Percentiles rank a stretch among this genome's conserved stretches.
Evolutionary conservation across 805 yeast species (phyloP).

Genomic region (Wickerhamiella lipophila): DNA sequence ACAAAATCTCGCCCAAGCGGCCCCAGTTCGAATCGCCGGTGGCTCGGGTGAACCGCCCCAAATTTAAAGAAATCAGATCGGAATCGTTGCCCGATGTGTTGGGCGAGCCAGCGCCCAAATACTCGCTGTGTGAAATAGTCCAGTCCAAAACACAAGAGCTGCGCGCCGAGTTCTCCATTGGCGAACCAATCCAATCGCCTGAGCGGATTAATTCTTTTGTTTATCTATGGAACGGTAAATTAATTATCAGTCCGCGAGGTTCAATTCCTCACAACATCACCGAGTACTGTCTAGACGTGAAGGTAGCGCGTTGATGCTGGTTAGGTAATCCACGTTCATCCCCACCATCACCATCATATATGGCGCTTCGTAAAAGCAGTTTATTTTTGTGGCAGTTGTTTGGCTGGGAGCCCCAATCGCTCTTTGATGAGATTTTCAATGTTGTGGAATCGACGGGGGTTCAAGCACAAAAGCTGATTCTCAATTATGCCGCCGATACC

Average conservation of each 20-base stretch:
- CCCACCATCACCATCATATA: background rate
- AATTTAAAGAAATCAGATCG: background rate
- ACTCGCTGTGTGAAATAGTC: background rate
- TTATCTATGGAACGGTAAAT: background rate
- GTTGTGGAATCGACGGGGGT: conserved; percentile 74
- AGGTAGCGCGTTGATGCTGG: background rate
- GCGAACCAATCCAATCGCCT: background rate
- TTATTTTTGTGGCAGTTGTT: conserved; percentile 70
- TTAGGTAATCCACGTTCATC: background rate
- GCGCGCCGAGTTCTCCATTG: background rate
- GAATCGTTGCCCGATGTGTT: background rate
- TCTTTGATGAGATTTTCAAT: conserved; percentile 78
- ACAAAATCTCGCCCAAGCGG: background rate
- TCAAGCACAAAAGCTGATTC: conserved; percentile 57
- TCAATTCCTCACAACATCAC: background rate
- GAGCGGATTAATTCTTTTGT: background rate
- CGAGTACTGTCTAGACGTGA: background rate
- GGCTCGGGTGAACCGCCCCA: background rate
- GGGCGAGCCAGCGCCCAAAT: background rate
- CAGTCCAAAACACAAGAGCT: conserved; percentile 1
- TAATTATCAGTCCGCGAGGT: conserved; percentile 1
- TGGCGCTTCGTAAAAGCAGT: conserved; percentile 3
- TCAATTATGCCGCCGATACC: conserved; percentile 23
- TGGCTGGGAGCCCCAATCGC: conserved; percentile 69
- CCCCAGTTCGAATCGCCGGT: background rate